These are phyloP conservation scores for Podaxis pistillaris DNA, from an alignment of 768 basidiomycete species.

Conservation along the genomic window DNA sequence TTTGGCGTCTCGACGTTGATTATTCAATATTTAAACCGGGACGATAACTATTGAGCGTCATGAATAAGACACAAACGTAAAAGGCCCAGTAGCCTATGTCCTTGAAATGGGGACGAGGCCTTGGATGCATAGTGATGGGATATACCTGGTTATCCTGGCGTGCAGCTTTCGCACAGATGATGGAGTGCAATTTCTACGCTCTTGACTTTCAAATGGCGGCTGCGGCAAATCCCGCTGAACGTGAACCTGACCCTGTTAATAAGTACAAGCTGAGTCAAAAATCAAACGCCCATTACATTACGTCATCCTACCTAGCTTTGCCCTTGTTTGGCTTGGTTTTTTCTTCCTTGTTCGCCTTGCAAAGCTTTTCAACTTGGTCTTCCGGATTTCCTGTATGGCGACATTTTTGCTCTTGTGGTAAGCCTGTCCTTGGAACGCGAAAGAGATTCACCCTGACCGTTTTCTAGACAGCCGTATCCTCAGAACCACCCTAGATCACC, in stretches of 20 bases:
- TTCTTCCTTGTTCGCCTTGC: neutral
- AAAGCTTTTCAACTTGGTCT: neutral
- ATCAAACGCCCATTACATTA: neutral
- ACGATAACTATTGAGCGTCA: too few relatives aligned
- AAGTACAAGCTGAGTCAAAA: neutral
- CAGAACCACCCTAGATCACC: neutral
- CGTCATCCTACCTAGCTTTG: neutral
- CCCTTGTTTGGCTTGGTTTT: neutral
- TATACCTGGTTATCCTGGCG: too few relatives aligned
- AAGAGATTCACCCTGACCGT: neutral
- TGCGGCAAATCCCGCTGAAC: neutral
- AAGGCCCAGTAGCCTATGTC: too few relatives aligned
- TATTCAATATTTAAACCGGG: neutral
- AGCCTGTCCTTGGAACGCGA: neutral
- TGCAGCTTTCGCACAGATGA: too few relatives aligned
- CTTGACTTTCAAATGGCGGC: too few relatives aligned
- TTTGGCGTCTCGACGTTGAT: neutral
- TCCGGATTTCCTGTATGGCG: too few relatives aligned
- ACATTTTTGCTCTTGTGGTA: neutral
- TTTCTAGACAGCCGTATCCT: neutral
- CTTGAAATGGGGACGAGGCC: too few relatives aligned
- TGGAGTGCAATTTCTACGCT: too few relatives aligned
- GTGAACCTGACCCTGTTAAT: neutral
- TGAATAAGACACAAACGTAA: too few relatives aligned
- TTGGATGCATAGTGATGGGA: too few relatives aligned